phyloP scores from a whole-genome alignment of 2,329 filamentous ascomycete genomes.

The Akanthomyces uredinophilus region DNA sequence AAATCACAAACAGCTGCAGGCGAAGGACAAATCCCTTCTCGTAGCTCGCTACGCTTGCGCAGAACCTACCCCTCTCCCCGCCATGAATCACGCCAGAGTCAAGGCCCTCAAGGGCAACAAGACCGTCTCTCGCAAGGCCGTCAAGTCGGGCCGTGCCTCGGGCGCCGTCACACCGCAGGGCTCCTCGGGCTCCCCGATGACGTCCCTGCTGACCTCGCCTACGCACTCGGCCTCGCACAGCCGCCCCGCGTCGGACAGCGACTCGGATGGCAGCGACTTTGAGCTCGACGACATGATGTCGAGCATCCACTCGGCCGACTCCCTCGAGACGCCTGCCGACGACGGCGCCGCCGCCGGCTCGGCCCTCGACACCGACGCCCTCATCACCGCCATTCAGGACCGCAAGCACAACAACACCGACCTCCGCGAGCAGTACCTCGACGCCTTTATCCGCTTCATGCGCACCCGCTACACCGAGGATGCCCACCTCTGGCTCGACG shows the following conservation, averaged over 20 bases:
- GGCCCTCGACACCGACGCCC: slow-evolving; percentile 55
- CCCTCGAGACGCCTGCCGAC: slow-evolving; percentile 49
- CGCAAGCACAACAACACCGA: slow-evolving; percentile 74
- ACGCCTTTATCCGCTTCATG: slow-evolving; percentile 43
- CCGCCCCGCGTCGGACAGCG: slow-evolving; percentile 56
- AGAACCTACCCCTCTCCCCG: background rate
- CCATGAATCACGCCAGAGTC: slow-evolving; percentile 61
- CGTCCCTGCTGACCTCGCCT: slow-evolving; percentile 53
- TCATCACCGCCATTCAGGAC: slow-evolving; percentile 64
- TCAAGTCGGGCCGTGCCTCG: slow-evolving; percentile 53
- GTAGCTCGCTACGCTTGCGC: background rate
- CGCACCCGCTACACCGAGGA: slow-evolving; percentile 38
- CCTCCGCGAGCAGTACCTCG: slow-evolving; percentile 52
- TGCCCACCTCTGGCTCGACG: slow-evolving; percentile 46
- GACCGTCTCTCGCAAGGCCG: slow-evolving; percentile 64
- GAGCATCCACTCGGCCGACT: slow-evolving; percentile 37
- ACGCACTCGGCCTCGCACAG: slow-evolving; percentile 55
- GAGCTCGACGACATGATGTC: slow-evolving; percentile 40
- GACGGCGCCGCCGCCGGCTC: slow-evolving; percentile 35
- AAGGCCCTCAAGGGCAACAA: slow-evolving; percentile 67
- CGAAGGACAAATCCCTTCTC: slow-evolving; percentile 16
- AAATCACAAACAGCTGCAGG: background rate
- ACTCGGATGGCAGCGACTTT: slow-evolving; percentile 40
- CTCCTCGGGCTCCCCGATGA: slow-evolving; percentile 43
- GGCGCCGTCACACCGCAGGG: slow-evolving; percentile 50